Evolutionary conservation across 768 basidiomycete species (phyloP), one percentile per base, ranked within the genome.

Genomic region (Boletus rubescentipes): DNA sequence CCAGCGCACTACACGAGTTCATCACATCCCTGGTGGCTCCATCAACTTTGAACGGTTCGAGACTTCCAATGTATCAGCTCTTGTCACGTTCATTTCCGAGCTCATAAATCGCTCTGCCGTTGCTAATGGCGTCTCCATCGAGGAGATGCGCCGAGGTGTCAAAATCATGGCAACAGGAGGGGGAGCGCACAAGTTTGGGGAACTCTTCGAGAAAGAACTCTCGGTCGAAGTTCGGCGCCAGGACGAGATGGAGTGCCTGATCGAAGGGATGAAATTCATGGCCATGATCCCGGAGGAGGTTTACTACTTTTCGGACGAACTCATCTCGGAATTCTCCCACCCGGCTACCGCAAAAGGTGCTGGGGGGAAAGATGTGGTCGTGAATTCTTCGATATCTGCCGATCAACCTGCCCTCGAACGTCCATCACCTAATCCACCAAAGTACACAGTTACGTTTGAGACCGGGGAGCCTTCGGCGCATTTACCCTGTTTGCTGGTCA

Each of bases 201-300:
- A 91, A 63, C 75, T 90, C 47, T 88, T 99, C 70, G 77, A 77
- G 46, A 75, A 76, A 20, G 83, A 82, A 58, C 75, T 98, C 14
- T 84, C 79, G 26, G 91, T 98, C 46, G 93, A 95, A 66, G 93
- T 98, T 39, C 76, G 78, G 56, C 73, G 88, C 52, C 96, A 98
- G 72, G 97, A 98, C 69, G 97, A 99, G 80, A 98, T 99, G 97
- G 96, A 93, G 74, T 98, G 97, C 65, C 73, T 98, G 67, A 98
- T 98, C 61, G 88, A 93, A 63, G 97, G 97, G 29, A 79, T 99
- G 67, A 90, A 92, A 72, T 99, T 99, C 74, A 89, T 98, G 70
- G 89, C 89, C 34, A 86, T 90, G 69, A 95, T 99, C 55, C 96
- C 96, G 32, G 87, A 93, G 73, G 97, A 99, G 74, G 96, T 92